These are phyloP conservation scores for Penicillium sp. DNA, from an alignment of 2,329 filamentous ascomycete species.

Conservation along the genomic window DNA sequence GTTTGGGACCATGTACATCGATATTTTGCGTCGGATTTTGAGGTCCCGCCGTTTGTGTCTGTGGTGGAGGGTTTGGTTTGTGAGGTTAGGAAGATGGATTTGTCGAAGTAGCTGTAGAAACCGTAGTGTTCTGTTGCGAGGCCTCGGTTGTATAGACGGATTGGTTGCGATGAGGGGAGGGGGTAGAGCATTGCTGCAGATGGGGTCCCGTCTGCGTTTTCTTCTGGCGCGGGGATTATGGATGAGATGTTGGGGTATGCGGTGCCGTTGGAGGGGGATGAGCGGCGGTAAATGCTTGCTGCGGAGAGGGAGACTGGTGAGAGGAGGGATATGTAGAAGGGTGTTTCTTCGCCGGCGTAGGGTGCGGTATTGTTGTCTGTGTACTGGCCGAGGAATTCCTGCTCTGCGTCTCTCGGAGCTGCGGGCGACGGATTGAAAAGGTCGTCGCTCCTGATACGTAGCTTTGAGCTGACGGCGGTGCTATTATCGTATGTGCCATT, in stretches of 20 bases:
- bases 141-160: conserved; percentile 82
- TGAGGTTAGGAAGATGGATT: conserved; percentile 74
- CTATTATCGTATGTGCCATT: conserved; percentile 59
- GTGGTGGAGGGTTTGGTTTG: conserved; percentile 41
- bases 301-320: conserved; percentile 42
- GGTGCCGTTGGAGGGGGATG: conserved; percentile 20
- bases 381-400: conserved; percentile 78
- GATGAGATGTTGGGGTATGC: conserved; percentile 48
- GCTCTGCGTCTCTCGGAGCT: conserved; percentile 61
- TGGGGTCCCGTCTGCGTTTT: conserved; percentile 68
- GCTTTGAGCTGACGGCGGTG: conserved; percentile 53
- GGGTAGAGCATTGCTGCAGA: conserved; percentile 71
- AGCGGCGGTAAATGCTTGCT: conserved; percentile 38
- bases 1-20: conserved; percentile 62
- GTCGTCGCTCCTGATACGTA: conserved; percentile 28
- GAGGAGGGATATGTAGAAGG: conserved; percentile 80
- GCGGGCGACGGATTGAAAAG: conserved; percentile 46
- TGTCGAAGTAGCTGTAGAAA: conserved; percentile 90
- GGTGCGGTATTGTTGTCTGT: conserved; percentile 70
- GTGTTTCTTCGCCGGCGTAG: conserved; percentile 81
- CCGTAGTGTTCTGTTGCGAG: conserved; percentile 81
- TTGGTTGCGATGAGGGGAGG: conserved; percentile 65
- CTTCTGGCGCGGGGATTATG: conserved; percentile 62
- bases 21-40: conserved; percentile 45
- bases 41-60: conserved; percentile 52